Conservation (phyloP, 257 asterid genomes). For the Scutellaria minor region DNA sequence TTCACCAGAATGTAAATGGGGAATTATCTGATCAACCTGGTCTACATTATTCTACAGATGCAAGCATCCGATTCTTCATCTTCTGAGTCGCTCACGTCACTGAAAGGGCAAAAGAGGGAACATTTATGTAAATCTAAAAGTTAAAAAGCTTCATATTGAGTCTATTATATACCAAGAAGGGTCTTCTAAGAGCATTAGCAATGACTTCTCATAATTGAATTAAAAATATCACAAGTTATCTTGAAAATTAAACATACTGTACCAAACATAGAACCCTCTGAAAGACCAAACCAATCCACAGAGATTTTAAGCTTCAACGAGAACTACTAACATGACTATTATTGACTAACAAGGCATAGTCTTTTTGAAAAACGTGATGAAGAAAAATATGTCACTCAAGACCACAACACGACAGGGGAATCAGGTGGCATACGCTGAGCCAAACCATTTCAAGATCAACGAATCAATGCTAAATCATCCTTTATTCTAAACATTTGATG, state of each 20-base stretch:
- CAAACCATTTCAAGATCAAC: not conserved
- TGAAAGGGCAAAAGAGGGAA: slow-evolving; percentile 16
- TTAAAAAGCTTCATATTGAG: no score
- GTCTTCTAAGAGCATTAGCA: no score
- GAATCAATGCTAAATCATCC: not conserved
- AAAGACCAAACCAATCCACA: slow-evolving; percentile 1
- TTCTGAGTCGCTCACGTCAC: slow-evolving; percentile 66
- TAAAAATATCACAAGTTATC: no score
- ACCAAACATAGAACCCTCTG: not conserved
- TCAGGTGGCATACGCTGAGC: not conserved
- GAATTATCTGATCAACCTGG: slow-evolving; percentile 30
- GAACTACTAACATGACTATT: not conserved
- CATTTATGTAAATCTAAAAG: no score
- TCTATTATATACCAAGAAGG: no score
- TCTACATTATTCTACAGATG: slow-evolving; percentile 79
- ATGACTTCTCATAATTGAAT: no score
- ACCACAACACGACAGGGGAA: not conserved
- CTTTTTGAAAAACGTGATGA: no score
- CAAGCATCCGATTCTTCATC: slow-evolving; percentile 79
- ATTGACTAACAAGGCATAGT: not conserved
- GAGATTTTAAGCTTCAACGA: not conserved
- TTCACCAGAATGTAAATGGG: slow-evolving; percentile 27
- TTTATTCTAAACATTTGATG: not conserved
- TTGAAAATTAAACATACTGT: not conserved
- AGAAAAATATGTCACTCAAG: not conserved